phyloP scores from a whole-genome alignment of 768 basidiomycete species.

The Udeniomyces megalosporus region DNA sequence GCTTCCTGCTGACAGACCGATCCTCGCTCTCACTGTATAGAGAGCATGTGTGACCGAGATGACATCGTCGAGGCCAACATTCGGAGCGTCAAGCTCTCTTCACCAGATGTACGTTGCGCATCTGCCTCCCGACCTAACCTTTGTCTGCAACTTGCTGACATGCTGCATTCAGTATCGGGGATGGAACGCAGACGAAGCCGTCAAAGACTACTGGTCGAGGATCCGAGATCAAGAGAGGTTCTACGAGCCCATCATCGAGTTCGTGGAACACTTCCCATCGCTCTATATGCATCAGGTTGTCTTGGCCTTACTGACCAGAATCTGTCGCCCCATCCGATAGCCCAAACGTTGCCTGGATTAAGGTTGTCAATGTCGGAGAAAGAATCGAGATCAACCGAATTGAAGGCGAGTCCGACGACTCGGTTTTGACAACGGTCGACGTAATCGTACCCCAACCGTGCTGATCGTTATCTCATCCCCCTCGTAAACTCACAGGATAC shows the following conservation, averaged over 20 bases:
- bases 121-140: neutral
- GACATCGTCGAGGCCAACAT: slow-evolving; percentile 91
- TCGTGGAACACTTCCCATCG: too few species aligned
- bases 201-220: slow-evolving; percentile 78
- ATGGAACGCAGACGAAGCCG: slow-evolving; percentile 84
- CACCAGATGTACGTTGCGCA: slow-evolving; percentile 62
- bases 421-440: neutral
- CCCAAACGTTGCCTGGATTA: slow-evolving; percentile 79
- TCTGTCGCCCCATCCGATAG: too few species aligned
- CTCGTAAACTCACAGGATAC: slow-evolving; percentile 21
- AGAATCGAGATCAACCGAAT: slow-evolving; percentile 72
- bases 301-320: too few species aligned
- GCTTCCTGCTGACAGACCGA: neutral
- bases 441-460: too few species aligned
- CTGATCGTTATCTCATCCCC: neutral
- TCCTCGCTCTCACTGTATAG: slow-evolving; percentile 32
- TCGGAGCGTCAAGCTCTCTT: slow-evolving; percentile 91
- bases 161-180: slow-evolving; percentile 50
- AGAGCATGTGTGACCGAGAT: slow-evolving; percentile 76
- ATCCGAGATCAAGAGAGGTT: slow-evolving; percentile 71
- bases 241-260: slow-evolving; percentile 79
- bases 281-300: too few species aligned
- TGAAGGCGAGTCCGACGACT: slow-evolving; percentile 22
- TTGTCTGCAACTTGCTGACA: neutral
- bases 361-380: slow-evolving; percentile 91